Evolutionary conservation across 1,139 yeast genomes (phyloP).

Genomic region (Yarrowia galli): DNA sequence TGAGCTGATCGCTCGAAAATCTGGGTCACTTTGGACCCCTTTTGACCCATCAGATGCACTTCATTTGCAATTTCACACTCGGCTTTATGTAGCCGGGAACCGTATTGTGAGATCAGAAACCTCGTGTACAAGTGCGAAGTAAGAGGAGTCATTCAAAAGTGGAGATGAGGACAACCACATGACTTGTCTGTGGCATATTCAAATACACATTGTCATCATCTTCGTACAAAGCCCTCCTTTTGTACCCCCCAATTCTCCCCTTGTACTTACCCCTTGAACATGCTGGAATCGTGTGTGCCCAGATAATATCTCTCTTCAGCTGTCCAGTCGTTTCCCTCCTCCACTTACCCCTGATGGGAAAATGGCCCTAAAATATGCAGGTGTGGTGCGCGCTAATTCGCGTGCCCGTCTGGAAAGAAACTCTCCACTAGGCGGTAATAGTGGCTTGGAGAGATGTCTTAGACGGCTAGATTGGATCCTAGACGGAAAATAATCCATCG

Average conservation of each 20-base stretch:
- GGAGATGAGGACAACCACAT: neutral
- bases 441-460: neutral
- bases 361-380: conserved; percentile 17
- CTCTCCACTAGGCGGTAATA: neutral
- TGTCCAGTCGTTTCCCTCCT: neutral
- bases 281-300: neutral
- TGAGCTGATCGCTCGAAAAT: neutral
- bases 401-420: neutral
- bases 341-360: conserved; percentile 26
- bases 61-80: neutral
- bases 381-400: conserved; percentile 24
- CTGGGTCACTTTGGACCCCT: neutral
- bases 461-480: neutral
- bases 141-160: neutral
- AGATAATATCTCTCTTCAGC: neutral
- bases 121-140: too few species aligned
- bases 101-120: neutral
- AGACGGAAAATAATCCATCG: neutral
- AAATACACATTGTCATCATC: too few species aligned
- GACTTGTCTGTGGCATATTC: too few species aligned
- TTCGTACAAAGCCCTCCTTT: neutral
- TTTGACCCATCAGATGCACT: neutral
- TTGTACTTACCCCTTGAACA: neutral
- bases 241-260: neutral
- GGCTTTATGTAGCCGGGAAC: conserved; percentile 24